These are phyloP conservation scores for Ocimum tenuiflorum DNA, from an alignment of 257 asterid species.

Conservation along the genomic window DNA sequence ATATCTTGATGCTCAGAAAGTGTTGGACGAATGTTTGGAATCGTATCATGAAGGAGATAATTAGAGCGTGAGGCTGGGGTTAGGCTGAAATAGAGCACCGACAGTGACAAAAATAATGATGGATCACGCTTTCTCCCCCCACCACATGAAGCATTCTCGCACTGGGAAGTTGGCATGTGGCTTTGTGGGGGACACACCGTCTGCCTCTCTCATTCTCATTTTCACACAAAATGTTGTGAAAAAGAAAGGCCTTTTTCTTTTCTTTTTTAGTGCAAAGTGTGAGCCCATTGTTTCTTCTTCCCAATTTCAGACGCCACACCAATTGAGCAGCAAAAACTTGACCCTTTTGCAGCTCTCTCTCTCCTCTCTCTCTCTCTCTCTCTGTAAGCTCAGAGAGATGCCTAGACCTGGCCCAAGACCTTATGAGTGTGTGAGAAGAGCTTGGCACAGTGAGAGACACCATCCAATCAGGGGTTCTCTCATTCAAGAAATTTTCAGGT, in stretches of 20 bases:
- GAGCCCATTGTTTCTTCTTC: neutral
- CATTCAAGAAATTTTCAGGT: conserved; percentile 94
- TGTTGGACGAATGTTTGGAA: no score
- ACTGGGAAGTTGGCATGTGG: conserved; percentile 69
- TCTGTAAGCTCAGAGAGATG: conserved; percentile 40
- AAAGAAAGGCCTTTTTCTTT: no score
- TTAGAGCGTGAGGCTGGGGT: conserved; percentile 32
- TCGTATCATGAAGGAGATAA: no score
- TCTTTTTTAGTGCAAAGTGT: neutral
- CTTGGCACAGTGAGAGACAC: conserved; percentile 95
- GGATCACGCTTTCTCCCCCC: conserved; percentile 12
- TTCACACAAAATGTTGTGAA: no score
- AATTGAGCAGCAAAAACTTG: neutral
- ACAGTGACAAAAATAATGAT: conserved; percentile 32
- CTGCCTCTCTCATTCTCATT: no score
- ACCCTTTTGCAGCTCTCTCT: neutral
- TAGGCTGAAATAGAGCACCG: conserved; percentile 27
- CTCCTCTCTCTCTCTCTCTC: neutral
- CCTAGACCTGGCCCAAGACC: conserved; percentile 93
- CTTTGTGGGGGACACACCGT: conserved; percentile 46
- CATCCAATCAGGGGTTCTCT: conserved; percentile 87
- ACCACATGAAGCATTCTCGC: conserved; percentile 37
- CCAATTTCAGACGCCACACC: conserved; percentile 15
- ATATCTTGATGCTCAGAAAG: no score
- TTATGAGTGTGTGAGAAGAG: conserved; percentile 88